Evolutionary conservation across 768 basidiomycete genomes (phyloP).

Genomic region (Hericium alpestre): DNA sequence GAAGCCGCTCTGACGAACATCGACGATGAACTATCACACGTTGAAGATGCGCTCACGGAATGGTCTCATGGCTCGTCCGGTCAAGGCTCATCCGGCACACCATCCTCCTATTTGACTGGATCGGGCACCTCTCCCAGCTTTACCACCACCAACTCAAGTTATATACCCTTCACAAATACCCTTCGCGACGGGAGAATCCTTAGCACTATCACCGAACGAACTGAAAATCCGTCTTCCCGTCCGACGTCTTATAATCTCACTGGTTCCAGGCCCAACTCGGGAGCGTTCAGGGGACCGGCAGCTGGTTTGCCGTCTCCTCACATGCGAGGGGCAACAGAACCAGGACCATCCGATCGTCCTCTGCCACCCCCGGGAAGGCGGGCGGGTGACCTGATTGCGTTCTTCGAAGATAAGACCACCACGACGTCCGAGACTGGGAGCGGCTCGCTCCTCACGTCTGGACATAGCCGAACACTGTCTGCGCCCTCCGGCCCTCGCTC

Average conservation of each 20-base stretch:
- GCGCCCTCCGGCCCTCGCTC: slow-evolving; percentile 27
- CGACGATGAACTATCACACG: slow-evolving; percentile 56
- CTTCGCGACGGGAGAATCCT: slow-evolving; percentile 38
- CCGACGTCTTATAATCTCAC: slow-evolving; percentile 33
- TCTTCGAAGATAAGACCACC: slow-evolving; percentile 50
- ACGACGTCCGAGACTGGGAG: slow-evolving; percentile 21
- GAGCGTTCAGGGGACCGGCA: slow-evolving; percentile 21
- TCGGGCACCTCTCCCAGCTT: slow-evolving; percentile 17
- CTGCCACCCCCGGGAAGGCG: slow-evolving; percentile 38
- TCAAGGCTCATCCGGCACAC: slow-evolving; percentile 22
- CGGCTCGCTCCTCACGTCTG: slow-evolving; percentile 13
- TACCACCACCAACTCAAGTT: slow-evolving; percentile 8
- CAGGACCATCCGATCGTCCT: slow-evolving; percentile 19
- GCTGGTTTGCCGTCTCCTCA: slow-evolving; percentile 33
- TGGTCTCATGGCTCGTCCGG: slow-evolving; percentile 41
- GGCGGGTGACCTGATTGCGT: slow-evolving; percentile 61
- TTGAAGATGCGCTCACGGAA: slow-evolving; percentile 53
- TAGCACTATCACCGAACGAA: slow-evolving; percentile 71
- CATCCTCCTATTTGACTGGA: slow-evolving; percentile 24
- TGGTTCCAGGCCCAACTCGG: slow-evolving; percentile 23
- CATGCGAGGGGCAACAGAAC: slow-evolving; percentile 49
- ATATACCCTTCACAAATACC: slow-evolving; percentile 25
- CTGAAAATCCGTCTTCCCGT: slow-evolving; percentile 55
- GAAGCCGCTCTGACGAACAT: slow-evolving; percentile 57
- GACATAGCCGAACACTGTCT: slow-evolving; percentile 49